Conservation (phyloP, 2,329 filamentous ascomycete genomes). For the Leptographium flavum region DNA sequence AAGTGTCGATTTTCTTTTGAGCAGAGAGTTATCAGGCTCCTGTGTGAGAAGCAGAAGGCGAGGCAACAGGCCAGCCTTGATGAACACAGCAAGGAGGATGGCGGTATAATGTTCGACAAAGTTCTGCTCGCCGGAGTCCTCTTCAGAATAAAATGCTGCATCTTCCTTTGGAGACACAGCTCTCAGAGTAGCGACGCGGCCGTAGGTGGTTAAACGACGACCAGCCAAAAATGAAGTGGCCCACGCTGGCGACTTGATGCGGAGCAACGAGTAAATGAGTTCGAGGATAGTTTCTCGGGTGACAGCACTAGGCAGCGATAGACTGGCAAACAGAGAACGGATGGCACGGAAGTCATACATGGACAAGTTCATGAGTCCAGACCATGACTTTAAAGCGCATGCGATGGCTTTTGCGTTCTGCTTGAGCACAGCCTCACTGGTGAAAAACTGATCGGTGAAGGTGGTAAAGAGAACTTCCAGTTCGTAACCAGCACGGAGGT, state of each 20-base stretch:
- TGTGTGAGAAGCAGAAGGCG: slow-evolving; percentile 50
- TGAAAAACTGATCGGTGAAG: slow-evolving; percentile 68
- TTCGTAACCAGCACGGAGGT: slow-evolving; percentile 76
- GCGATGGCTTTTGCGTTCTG: slow-evolving; percentile 87
- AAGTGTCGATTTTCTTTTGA: slow-evolving; percentile 81
- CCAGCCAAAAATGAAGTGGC: slow-evolving; percentile 91
- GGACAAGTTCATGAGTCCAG: slow-evolving; percentile 74
- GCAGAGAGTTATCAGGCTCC: slow-evolving; percentile 49
- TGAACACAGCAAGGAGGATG: slow-evolving; percentile 69
- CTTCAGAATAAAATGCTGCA: slow-evolving; percentile 40
- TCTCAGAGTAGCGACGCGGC: slow-evolving; percentile 77
- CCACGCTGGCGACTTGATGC: slow-evolving; percentile 91
- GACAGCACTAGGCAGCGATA: slow-evolving; percentile 40
- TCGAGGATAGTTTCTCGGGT: slow-evolving; percentile 72
- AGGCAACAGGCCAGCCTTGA: slow-evolving; percentile 62
- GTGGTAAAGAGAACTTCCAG: slow-evolving; percentile 80
- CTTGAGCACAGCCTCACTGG: slow-evolving; percentile 52
- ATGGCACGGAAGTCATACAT: slow-evolving; percentile 81
- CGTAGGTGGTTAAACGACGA: slow-evolving; percentile 84
- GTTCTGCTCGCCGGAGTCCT: slow-evolving; percentile 60
- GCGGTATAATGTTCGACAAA: slow-evolving; percentile 92
- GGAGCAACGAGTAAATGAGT: slow-evolving; percentile 62
- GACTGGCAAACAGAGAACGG: slow-evolving; percentile 57
- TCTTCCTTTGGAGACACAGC: slow-evolving; percentile 34
- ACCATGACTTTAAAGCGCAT: slow-evolving; percentile 85